Evolutionary conservation across 208 protist genomes (phyloP), one percentile per base, ranked within the genome.

Genomic region (Leishmania tropica): DNA sequence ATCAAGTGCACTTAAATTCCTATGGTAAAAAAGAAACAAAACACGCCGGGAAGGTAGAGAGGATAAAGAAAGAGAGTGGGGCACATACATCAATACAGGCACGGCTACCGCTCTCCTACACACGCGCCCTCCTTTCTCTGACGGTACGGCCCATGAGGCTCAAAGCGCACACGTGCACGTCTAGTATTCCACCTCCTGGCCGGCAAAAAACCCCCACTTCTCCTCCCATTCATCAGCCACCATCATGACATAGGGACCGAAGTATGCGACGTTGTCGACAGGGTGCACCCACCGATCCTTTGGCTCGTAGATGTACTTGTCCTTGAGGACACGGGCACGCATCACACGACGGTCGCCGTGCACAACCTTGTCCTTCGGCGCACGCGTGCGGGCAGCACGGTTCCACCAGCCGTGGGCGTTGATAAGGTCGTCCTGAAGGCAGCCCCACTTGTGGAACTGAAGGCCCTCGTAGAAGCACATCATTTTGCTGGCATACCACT

Each of bases 161-260:
- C 19, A 11, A 47, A n/a, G 17, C 35, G 42, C 75, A 19, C 24
- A 65, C n/a, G 75, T n/a, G 28, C 37, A 65, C 21, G 53, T 51
- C 75, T 95, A 98, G 86, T 96, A 98, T 87, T 96, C 92, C 72
- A 95, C 93, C 84, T 98, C 94, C 87, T 96, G 93, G 75, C 95
- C 95, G 0, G 94, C 94, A 77, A 98, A 97, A 85, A 98, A 98
- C 37, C 95, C 95, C 95, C 95, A 98, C 89, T 98, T 98, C 87
- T 98, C 95, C 84, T 98, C 93, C 94, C 93, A 96, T 85, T 98
- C 95, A 75, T 98, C 95, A 74, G 92, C 92, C 42, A 96, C 93
- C 95, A 98, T 98, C 90, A 96, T 97, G 40, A 98, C 93, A 83
- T 98, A 98, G 48, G 93, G 93, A 75, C 90, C 91, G 73, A 98